Evolutionary conservation across 768 basidiomycete genomes (phyloP).

Genomic region (Exsudoporus frostii): DNA sequence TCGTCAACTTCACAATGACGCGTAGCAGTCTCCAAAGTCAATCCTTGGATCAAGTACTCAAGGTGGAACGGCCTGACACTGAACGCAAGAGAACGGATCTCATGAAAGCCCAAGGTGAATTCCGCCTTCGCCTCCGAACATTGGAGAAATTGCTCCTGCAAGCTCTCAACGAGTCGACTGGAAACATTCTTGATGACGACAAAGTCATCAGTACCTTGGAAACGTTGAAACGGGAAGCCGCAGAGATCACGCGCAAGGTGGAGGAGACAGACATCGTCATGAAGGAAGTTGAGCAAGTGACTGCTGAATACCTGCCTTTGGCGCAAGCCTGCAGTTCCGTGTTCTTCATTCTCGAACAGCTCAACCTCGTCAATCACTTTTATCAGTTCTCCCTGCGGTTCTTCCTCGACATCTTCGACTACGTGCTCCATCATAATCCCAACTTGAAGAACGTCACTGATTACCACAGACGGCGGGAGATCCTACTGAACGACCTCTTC

Average conservation of each 20-base stretch:
- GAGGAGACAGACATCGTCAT: constrained; percentile 96
- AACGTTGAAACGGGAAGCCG: constrained; percentile 93
- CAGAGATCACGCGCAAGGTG: constrained; percentile 92
- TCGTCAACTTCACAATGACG: constrained; percentile 98
- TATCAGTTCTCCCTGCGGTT: constrained; percentile 97
- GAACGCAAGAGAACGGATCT: constrained; percentile 94
- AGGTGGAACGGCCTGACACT: constrained; percentile 94
- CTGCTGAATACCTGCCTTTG: constrained; percentile 88
- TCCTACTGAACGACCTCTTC: constrained; percentile 87
- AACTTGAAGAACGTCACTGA: constrained; percentile 80
- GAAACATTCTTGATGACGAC: constrained; percentile 98
- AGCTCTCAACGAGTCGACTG: constrained; percentile 93
- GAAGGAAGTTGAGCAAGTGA: constrained; percentile 95
- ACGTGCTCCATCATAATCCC: constrained; percentile 88
- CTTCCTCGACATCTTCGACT: constrained; percentile 99
- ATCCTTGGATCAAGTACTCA: constrained; percentile 94
- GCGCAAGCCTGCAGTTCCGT: constrained; percentile 96
- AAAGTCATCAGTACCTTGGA: constrained; percentile 97
- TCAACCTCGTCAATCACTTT: constrained; percentile 93
- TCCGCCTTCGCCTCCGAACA: constrained; percentile 86
- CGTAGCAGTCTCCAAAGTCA: constrained; percentile 98
- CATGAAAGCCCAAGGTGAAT: constrained; percentile 98
- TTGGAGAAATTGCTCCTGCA: constrained; percentile 91
- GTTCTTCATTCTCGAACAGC: constrained; percentile 95
- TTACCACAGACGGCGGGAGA: constrained; percentile 65